Evolutionary conservation across 116 monocot genomes (phyloP).

Genomic region (Papilionanthe hybrid): DNA sequence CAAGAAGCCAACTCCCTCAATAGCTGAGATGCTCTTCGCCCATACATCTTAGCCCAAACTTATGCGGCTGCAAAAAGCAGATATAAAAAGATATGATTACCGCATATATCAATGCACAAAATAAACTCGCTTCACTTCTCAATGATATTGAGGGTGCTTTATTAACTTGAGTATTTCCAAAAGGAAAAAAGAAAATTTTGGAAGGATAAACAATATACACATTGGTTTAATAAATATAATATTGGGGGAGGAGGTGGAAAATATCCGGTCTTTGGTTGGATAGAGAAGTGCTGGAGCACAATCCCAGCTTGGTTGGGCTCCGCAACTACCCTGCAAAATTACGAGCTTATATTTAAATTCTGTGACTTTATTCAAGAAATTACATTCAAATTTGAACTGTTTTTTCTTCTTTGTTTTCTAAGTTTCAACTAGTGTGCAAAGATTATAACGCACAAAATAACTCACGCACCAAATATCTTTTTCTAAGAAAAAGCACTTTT

Average conservation of each 20-base stretch:
- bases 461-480: too few relatives aligned
- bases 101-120: not conserved
- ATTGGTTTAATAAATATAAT: not conserved
- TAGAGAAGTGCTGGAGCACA: not conserved
- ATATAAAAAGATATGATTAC: not conserved
- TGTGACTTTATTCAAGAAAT: too few relatives aligned
- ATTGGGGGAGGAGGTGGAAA: not conserved
- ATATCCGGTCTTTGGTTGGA: not conserved
- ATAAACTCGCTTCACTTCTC: not conserved
- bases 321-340: too few relatives aligned
- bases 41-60: slow-evolving; percentile 34
- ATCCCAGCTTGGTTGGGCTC: not conserved
- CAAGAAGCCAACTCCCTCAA: slow-evolving; percentile 33
- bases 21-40: slow-evolving; percentile 42
- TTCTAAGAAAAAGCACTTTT: too few relatives aligned
- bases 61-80: slow-evolving; percentile 1
- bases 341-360: too few relatives aligned
- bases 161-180: not conserved
- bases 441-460: too few relatives aligned
- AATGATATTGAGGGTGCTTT: not conserved
- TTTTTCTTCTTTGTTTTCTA: too few relatives aligned
- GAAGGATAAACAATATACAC: not conserved
- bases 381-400: too few relatives aligned
- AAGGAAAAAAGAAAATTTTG: not conserved
- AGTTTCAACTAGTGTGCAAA: too few relatives aligned